phyloP scores from a whole-genome alignment of 495 filamentous ascomycete species.

The Trichoderma erinaceum region DNA sequence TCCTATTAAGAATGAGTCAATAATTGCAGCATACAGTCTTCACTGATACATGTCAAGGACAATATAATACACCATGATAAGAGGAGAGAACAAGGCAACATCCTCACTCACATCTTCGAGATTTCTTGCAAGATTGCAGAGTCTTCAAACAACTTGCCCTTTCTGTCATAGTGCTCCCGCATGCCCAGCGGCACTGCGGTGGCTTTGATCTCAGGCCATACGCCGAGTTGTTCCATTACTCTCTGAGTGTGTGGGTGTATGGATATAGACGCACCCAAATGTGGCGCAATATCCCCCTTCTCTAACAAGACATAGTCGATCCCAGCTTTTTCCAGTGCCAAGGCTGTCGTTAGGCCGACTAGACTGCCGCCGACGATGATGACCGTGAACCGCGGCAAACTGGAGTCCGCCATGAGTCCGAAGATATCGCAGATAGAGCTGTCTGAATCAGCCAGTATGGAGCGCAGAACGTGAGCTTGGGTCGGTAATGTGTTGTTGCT shows the following conservation, averaged over 20 bases:
- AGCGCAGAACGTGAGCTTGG: not conserved
- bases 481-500: no score
- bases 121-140: conserved; percentile 20
- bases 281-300: conserved; percentile 34
- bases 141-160: conserved; percentile 20
- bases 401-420: conserved; percentile 18
- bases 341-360: conserved; percentile 38
- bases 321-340: conserved; percentile 30
- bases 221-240: conserved; percentile 43
- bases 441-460: not conserved
- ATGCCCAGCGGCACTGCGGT: conserved; percentile 18
- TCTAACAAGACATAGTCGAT: conserved; percentile 46
- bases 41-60: not conserved
- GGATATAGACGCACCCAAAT: conserved; percentile 31
- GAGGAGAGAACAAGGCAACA: not conserved
- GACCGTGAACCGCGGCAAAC: conserved; percentile 30
- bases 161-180: conserved; percentile 20
- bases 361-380: conserved; percentile 46
- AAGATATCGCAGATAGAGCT: no score
- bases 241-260: conserved; percentile 27
- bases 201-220: conserved; percentile 25
- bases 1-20: conserved; percentile 2
- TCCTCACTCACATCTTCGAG: conserved; percentile 18
- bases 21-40: not conserved
- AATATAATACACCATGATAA: not conserved